phyloP scores from a whole-genome alignment of 441 rosid species.

The Populus hybrid region DNA sequence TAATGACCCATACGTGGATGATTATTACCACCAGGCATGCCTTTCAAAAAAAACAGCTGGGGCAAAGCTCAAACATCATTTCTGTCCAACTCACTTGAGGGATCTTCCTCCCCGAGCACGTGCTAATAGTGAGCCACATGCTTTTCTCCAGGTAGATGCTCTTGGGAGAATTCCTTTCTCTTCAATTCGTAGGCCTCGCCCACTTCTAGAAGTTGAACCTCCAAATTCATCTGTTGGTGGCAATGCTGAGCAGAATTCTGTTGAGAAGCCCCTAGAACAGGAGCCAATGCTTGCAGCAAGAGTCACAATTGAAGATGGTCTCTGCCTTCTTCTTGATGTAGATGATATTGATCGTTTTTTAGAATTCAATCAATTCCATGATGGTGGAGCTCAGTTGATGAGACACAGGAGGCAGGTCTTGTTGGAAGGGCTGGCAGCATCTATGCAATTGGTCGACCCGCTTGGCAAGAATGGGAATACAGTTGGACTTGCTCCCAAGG shows the following conservation, averaged over 20 bases:
- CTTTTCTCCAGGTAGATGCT: conserved; percentile 91
- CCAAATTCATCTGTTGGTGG: conserved; percentile 48
- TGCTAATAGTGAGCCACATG: conserved; percentile 67
- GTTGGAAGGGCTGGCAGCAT: conserved; percentile 73
- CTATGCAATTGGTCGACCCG: conserved; percentile 89
- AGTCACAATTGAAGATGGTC: conserved; percentile 85
- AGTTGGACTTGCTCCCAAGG: conserved; percentile 52
- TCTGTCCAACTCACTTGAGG: conserved; percentile 75
- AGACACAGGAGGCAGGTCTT: conserved; percentile 61
- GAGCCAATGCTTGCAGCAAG: conserved; percentile 98
- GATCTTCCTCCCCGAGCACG: conserved; percentile 81
- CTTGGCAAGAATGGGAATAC: conserved; percentile 64
- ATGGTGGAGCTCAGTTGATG: conserved; percentile 62
- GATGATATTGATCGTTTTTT: conserved; percentile 85
- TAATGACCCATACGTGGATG: conserved; percentile 93
- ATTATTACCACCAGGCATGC: conserved; percentile 88
- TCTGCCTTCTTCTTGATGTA: conserved; percentile 80
- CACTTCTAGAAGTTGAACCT: conserved; percentile 87
- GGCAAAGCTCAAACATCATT: conserved; percentile 74
- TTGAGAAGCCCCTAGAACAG: conserved; percentile 83
- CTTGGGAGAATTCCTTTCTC: conserved; percentile 92
- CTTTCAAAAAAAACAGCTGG: conserved; percentile 72
- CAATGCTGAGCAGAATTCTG: conserved; percentile 44
- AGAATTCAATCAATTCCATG: conserved; percentile 72
- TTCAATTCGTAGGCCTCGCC: conserved; percentile 95